These are phyloP conservation scores for Fusarium domesticum DNA, from an alignment of 2,329 filamentous ascomycete species.

Conservation along the genomic window DNA sequence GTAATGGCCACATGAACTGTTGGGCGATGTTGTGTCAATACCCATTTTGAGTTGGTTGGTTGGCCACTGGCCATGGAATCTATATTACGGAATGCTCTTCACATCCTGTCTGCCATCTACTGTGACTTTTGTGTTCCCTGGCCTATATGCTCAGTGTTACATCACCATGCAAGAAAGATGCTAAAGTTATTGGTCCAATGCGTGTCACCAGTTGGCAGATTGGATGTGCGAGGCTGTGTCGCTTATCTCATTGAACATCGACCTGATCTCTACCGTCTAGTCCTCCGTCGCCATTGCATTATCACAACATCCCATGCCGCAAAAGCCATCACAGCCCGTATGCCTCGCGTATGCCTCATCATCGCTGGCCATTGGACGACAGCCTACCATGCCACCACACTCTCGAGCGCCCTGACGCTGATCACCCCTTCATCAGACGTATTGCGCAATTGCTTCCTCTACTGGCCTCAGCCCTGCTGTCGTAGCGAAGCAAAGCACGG, in stretches of 20 bases:
- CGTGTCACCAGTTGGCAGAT: too few species aligned
- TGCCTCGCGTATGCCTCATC: constrained; percentile 11
- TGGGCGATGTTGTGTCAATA: constrained; percentile 15
- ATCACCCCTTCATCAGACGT: not conserved
- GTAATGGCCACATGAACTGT: constrained; percentile 7
- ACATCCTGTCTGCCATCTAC: not conserved
- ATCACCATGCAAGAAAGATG: too few species aligned
- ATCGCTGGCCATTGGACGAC: not conserved
- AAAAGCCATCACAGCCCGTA: not conserved
- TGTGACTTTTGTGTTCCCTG: not conserved
- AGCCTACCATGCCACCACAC: too few species aligned
- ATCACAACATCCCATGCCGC: not conserved
- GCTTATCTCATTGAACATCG: too few species aligned
- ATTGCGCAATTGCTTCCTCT: too few species aligned
- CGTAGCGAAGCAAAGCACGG: constrained; percentile 5
- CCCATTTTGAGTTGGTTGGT: constrained; percentile 10
- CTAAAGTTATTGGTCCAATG: too few species aligned
- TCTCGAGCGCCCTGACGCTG: not conserved
- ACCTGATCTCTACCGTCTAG: too few species aligned
- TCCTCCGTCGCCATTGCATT: not conserved
- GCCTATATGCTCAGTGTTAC: not conserved
- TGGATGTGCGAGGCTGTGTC: too few species aligned
- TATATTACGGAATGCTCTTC: not conserved
- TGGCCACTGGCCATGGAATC: constrained; percentile 3
- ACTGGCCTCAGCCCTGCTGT: too few species aligned